Conservation (phyloP, 1,284 basidiomycete species). For the Schizophyllum commune region DNA sequence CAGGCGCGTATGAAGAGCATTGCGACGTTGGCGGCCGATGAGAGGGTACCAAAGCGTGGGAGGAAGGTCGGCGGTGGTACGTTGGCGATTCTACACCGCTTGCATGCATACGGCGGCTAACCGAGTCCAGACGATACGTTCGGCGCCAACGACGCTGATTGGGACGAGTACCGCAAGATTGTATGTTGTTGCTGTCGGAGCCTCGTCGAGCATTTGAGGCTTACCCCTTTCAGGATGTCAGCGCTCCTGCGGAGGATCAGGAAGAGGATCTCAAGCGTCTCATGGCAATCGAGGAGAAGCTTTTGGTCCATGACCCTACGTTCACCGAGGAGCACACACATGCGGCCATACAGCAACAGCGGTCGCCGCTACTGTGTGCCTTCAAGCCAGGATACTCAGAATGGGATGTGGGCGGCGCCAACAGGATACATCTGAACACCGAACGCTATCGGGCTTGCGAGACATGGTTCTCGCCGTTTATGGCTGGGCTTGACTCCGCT, state of each 20-base stretch:
- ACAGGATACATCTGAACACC: slow-evolving; percentile 88
- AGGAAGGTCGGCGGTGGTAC: slow-evolving; percentile 70
- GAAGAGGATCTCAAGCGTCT: slow-evolving; percentile 84
- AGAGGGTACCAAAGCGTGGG: slow-evolving; percentile 72
- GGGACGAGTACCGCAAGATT: slow-evolving; percentile 97
- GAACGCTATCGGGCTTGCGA: slow-evolving; percentile 93
- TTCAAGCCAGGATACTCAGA: slow-evolving; percentile 73
- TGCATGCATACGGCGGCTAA: too few relatives aligned
- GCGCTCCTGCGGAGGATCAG: slow-evolving; percentile 90
- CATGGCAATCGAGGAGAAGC: slow-evolving; percentile 70
- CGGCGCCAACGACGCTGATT: slow-evolving; percentile 93
- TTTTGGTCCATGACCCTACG: slow-evolving; percentile 77
- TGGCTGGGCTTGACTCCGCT: slow-evolving; percentile 94
- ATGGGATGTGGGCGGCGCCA: slow-evolving; percentile 58
- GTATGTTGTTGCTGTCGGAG: slow-evolving; percentile 33
- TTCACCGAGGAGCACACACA: slow-evolving; percentile 83
- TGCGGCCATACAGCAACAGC: slow-evolving; percentile 66
- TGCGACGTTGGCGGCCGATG: slow-evolving; percentile 83
- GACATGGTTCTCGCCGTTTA: slow-evolving; percentile 86
- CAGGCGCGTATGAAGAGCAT: slow-evolving; percentile 98
- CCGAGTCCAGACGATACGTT: slow-evolving; percentile 77
- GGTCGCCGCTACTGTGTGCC: slow-evolving; percentile 79
- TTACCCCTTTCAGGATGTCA: slow-evolving; percentile 52
- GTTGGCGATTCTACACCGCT: too few relatives aligned
- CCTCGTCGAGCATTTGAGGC: background rate